Percentiles rank a stretch among this genome's conserved stretches.
Evolutionary conservation across 768 basidiomycete genomes (phyloP).

Genomic region (Tricholoma bakamatsutake): DNA sequence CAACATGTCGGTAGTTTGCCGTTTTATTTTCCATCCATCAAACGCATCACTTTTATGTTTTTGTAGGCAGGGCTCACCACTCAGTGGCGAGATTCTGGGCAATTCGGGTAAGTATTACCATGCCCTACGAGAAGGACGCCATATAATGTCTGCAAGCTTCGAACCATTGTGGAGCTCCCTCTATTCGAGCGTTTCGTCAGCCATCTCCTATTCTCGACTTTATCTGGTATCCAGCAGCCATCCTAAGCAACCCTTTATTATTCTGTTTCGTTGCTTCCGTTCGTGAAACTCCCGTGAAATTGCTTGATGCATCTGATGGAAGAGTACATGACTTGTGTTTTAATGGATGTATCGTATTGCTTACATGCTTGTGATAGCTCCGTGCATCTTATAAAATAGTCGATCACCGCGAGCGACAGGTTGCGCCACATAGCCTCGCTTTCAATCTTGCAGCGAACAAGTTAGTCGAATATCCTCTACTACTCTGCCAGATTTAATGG

Average conservation of each 20-base stretch:
- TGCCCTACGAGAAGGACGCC: neutral
- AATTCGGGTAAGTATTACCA: neutral
- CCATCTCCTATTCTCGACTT: constrained; percentile 73
- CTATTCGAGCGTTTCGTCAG: constrained; percentile 36
- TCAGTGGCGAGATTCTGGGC: neutral
- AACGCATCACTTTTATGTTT: neutral
- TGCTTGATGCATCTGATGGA: constrained; percentile 76
- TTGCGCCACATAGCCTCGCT: constrained; percentile 79
- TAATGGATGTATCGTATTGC: neutral
- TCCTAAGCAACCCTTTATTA: constrained; percentile 44
- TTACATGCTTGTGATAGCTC: constrained; percentile 41
- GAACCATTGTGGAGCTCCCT: neutral
- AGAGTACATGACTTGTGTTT: constrained; percentile 41
- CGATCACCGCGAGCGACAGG: constrained; percentile 87
- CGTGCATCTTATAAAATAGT: constrained; percentile 90
- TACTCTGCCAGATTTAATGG: constrained; percentile 23
- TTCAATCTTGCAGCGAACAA: constrained; percentile 67
- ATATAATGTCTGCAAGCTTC: neutral
- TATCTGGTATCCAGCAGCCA: constrained; percentile 81
- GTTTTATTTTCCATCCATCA: neutral
- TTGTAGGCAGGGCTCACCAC: neutral
- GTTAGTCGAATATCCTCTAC: constrained; percentile 28
- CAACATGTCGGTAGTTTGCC: constrained; percentile 32
- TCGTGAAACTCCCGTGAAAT: constrained; percentile 78
- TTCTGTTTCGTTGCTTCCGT: constrained; percentile 85